Base-by-base conservation (phyloP, 2,329 filamentous ascomycete species). In the Cladosporium sp. region DNA sequence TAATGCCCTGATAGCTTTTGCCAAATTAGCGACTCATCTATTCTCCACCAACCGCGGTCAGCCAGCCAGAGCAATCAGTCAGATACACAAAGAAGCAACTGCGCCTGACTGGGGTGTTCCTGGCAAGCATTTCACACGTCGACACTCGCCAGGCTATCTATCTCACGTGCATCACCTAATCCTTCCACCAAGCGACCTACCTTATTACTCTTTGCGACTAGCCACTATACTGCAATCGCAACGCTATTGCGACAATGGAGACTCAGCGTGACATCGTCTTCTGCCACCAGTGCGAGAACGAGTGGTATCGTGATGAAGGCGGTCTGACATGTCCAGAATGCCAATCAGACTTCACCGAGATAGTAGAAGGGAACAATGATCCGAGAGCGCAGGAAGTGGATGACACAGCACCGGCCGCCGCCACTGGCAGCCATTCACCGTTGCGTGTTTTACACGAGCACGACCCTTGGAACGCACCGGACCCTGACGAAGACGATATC, bases 281-380 rank as follows among this genome's bases (percentile, higher is more conserved):
- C 73, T 99, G 94, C 74, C 91, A 97, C 74, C 77, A 82, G 61
- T 97, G 94, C 76, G 73, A 82, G 55, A 77, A 88, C 63, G 88
- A 96, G 72, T 97, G 92, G 91, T 90, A 88, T 69, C 80, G 84
- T 60, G 84, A 90, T 60, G 82, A 88, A 63, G 80, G 82, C 64
- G 86, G 82, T 25, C 75, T 96, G 62, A 77, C 76, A 15, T 99
- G 94, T 70, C 91, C 92, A 15, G 74, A 77, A n/a, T 99, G 94
- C 71, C 72, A 81, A 3, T 85, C 86, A 38, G 90, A 96, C 19
- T 87, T 90, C 65, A 90, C 86, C 15, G 92, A 99, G 76, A 91
- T 97, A 67, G 78, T 81, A 51, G 78, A 80, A 65, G 47, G 43
- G 9, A 42, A 28, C 15, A 50, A 54, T 40, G 58, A 59, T 11